Conservation (phyloP, 352 stramenopile species). For the Globisporangium apiculatum region DNA sequence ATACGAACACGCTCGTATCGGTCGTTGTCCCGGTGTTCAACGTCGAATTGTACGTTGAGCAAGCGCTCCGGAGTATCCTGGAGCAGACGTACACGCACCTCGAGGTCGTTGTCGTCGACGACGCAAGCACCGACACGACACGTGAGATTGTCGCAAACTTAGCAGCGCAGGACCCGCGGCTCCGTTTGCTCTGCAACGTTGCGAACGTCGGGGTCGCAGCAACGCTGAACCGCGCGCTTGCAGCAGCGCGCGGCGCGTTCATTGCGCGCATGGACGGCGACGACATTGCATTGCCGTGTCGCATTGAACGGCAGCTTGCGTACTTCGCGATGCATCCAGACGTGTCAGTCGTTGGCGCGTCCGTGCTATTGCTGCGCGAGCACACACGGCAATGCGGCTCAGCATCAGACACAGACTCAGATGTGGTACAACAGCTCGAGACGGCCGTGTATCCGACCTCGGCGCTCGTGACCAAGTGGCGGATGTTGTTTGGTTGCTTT, state of each 20-base stretch:
- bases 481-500: constrained; percentile 74
- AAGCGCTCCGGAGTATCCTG: constrained; percentile 38
- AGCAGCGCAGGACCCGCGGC: constrained; percentile 23
- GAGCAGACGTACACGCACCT: constrained; percentile 33
- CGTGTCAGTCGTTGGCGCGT: constrained; percentile 32
- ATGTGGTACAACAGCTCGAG: constrained; percentile 10
- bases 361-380: constrained; percentile 23
- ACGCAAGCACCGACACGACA: constrained; percentile 48
- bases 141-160: constrained; percentile 34
- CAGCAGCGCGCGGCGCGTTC: constrained; percentile 33
- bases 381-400: background rate
- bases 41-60: constrained; percentile 26
- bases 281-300: constrained; percentile 52
- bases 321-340: constrained; percentile 32
- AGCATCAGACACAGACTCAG: too few species aligned
- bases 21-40: constrained; percentile 78
- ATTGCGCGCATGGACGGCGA: constrained; percentile 85
- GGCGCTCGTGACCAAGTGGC: constrained; percentile 52
- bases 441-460: constrained; percentile 41
- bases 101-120: constrained; percentile 70
- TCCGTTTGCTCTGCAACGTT: constrained; percentile 37
- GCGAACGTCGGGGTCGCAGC: constrained; percentile 46
- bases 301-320: constrained; percentile 47
- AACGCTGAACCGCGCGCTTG: constrained; percentile 69
- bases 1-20: constrained; percentile 22